phyloP scores from a whole-genome alignment of 495 filamentous ascomycete species.

The Xylaria flabelliformis region DNA sequence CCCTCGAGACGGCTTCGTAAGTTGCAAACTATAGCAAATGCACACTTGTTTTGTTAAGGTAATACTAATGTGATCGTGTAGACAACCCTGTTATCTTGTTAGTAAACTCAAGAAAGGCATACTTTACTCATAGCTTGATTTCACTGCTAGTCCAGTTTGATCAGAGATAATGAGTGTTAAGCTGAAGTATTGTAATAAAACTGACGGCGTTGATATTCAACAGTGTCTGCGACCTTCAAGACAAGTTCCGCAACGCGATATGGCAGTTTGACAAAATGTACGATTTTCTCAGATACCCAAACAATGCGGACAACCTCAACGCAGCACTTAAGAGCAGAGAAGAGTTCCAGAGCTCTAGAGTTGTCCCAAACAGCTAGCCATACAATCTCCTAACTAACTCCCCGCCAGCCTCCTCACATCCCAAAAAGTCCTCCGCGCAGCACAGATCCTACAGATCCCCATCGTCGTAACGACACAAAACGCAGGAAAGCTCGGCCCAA shows the following conservation, averaged over 20 bases:
- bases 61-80: slow-evolving; percentile 40
- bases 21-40: slow-evolving; percentile 26
- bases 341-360: neutral
- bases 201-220: neutral
- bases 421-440: slow-evolving; percentile 60
- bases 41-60: neutral
- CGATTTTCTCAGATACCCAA: slow-evolving; percentile 16
- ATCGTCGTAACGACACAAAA: slow-evolving; percentile 86
- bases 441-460: slow-evolving; percentile 72
- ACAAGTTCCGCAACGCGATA: slow-evolving; percentile 85
- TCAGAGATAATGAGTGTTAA: neutral
- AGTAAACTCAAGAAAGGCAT: slow-evolving; percentile 28
- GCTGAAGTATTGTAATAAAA: neutral
- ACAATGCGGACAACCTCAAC: neutral
- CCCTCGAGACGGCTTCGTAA: slow-evolving; percentile 50
- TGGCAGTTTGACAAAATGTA: slow-evolving; percentile 83
- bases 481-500: slow-evolving; percentile 73
- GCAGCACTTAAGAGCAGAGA: neutral
- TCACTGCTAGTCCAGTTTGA: neutral
- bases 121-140: neutral
- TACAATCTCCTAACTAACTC: neutral
- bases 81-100: slow-evolving; percentile 76
- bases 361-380: too few species aligned
- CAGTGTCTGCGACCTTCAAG: slow-evolving; percentile 95
- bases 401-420: slow-evolving; percentile 56